A percentile compares a stretch with the other conserved stretches of the same genome.
Evolutionary conservation across 768 basidiomycete genomes (phyloP).

Genomic region (Rhizopogon vulgaris): DNA sequence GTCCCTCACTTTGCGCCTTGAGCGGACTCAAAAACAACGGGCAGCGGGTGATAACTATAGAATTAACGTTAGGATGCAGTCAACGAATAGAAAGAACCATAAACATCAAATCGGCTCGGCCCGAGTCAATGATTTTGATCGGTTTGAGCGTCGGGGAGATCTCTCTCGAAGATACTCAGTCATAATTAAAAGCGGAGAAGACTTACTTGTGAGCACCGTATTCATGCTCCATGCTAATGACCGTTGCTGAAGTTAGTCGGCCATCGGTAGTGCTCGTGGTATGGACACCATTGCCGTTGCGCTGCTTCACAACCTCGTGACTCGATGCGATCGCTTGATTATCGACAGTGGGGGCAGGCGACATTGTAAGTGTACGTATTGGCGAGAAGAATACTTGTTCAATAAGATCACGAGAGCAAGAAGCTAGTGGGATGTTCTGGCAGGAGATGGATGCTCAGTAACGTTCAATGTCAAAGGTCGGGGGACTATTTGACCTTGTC

Average conservation of each 20-base stretch:
- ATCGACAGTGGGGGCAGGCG: slow-evolving; percentile 16
- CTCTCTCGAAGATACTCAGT: slow-evolving; percentile 16
- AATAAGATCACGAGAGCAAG: not conserved
- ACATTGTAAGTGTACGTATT: slow-evolving; percentile 11
- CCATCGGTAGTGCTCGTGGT: not conserved
- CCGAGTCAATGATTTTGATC: slow-evolving; percentile 13
- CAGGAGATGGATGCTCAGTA: too few relatives aligned
- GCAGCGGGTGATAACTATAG: slow-evolving; percentile 90
- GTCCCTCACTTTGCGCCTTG: slow-evolving; percentile 79
- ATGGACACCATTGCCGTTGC: not conserved
- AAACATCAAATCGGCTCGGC: slow-evolving; percentile 7
- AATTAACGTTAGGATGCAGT: slow-evolving; percentile 31
- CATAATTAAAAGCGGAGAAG: not conserved
- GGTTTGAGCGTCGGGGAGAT: slow-evolving; percentile 11
- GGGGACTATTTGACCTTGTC: too few relatives aligned
- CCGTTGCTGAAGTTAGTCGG: slow-evolving; percentile 52
- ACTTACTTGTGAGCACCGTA: slow-evolving; percentile 88
- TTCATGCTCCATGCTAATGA: slow-evolving; percentile 78
- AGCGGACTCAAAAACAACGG: slow-evolving; percentile 89
- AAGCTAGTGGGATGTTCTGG: not conserved
- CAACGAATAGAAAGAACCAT: slow-evolving; percentile 14
- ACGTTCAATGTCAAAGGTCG: too few relatives aligned
- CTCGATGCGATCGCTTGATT: slow-evolving; percentile 3
- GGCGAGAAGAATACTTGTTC: not conserved
- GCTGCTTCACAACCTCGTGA: slow-evolving; percentile 12